phyloP scores from a whole-genome alignment of 352 stramenopile genomes.

The Globisporangium ultimum region DNA sequence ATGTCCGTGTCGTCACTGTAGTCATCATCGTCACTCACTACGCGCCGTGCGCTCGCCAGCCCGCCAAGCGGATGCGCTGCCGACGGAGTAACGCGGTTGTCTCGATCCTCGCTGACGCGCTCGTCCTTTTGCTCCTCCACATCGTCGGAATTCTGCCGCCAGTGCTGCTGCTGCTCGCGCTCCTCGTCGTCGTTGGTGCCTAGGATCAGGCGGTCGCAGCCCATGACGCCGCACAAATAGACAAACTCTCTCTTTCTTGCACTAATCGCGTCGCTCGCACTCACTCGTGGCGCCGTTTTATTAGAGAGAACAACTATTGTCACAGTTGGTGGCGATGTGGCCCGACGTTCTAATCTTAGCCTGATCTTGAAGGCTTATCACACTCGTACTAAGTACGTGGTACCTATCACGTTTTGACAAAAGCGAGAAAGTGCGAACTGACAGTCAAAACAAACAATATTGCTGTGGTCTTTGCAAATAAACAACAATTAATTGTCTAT shows the following conservation, averaged over 20 bases:
- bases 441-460: background rate
- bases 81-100: background rate
- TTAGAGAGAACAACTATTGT: background rate
- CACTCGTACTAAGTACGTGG: background rate
- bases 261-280: background rate
- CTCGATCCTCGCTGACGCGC: constrained; percentile 10
- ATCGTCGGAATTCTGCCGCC: constrained; percentile 4
- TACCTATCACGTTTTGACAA: background rate
- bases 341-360: background rate
- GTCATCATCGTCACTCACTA: constrained; percentile 1
- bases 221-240: constrained; percentile 28
- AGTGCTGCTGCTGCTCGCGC: constrained; percentile 1
- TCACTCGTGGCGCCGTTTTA: background rate
- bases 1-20: constrained; percentile 68
- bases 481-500: too few species aligned
- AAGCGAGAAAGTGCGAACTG: background rate
- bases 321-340: background rate
- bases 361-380: background rate
- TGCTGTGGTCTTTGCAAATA: background rate
- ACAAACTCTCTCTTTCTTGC: background rate
- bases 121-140: background rate
- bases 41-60: background rate
- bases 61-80: background rate
- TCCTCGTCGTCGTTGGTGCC: constrained; percentile 13
- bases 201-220: constrained; percentile 49